Base-by-base conservation (phyloP, 805 yeast species). In the Cyberlindnera nakhonratchasimensis region DNA sequence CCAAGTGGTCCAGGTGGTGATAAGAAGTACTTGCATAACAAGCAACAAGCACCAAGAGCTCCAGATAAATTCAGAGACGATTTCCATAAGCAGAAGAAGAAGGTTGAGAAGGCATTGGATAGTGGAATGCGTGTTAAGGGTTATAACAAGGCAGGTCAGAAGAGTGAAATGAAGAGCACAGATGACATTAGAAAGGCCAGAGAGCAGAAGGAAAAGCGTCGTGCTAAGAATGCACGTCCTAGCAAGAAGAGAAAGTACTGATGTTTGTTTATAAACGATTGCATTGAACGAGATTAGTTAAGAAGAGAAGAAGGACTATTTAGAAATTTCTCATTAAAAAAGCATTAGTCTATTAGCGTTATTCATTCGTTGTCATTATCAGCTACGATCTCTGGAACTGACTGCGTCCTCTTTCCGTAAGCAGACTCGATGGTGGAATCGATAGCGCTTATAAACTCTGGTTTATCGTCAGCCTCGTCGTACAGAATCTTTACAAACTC, bases 1-100 rank as follows among this genome's bases (percentile, higher is more conserved):
- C 18, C 55, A 46, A 47, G 28, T 33, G 36, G 63, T 12, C 20
- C 32, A 16, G n/a, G 32, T 14, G 23, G 63, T n/a, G 66, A 72
- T 28, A 75, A 76, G 43, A 65, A 75, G 51, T 87, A 79, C 71
- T 79, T 79, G 64, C 98, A 93, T 61, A 79, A 80, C 48, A 77
- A 76, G 57, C 69, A 68, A 35, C 75, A 76, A 47, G 90, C 96
- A 2, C 99, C 99, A 30, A 86, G 80, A 59, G 66, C 82, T 30
- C 96, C 99, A n/a, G 97, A 89, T 58, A 88, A 77, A 65, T 79
- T 70, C 53, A 79, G 98, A 66, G 96, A 90, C 58, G 90, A 93
- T 64, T 93, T 77, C 66, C 74, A 79, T 46, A 72, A 72, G 50
- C 96, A 91, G 62, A 80, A 85, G 77, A 80, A 80, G 69, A 82